phyloP scores from a whole-genome alignment of 352 stramenopile species.

The Thalassiosira hispida region DNA sequence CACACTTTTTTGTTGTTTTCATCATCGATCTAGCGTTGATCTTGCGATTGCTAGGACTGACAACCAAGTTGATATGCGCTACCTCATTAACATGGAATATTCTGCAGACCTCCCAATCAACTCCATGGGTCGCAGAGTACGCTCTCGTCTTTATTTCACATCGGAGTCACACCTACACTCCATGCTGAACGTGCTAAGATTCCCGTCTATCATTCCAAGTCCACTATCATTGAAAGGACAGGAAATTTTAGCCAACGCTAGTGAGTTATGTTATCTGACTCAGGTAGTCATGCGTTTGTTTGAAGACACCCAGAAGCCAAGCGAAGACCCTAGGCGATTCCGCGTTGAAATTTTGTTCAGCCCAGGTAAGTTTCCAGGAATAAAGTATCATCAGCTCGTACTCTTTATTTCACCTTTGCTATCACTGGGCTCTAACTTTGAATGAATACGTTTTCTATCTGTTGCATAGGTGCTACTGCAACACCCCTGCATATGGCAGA shows the following conservation, averaged over 20 bases:
- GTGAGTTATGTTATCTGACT: slow-evolving; percentile 97
- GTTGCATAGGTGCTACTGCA: slow-evolving; percentile 81
- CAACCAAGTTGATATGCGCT: slow-evolving; percentile 87
- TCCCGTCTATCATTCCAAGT: slow-evolving; percentile 55
- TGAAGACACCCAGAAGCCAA: slow-evolving; percentile 89
- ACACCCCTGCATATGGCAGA: slow-evolving; percentile 71
- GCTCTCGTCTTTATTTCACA: slow-evolving; percentile 99
- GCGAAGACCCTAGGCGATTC: slow-evolving; percentile 83
- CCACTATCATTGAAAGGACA: slow-evolving; percentile 67
- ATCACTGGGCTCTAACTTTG: no score
- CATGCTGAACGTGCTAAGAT: slow-evolving; percentile 96
- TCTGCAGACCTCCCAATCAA: slow-evolving; percentile 95
- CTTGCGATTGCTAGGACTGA: slow-evolving; percentile 84
- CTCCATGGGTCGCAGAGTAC: slow-evolving; percentile 94
- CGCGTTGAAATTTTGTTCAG: slow-evolving; percentile 81
- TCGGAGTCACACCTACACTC: slow-evolving; percentile 97
- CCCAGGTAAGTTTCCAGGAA: slow-evolving; percentile 39
- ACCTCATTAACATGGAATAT: slow-evolving; percentile 90
- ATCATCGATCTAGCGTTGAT: slow-evolving; percentile 63
- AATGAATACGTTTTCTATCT: no score
- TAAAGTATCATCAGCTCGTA: not conserved
- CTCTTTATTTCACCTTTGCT: not conserved
- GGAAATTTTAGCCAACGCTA: slow-evolving; percentile 85
- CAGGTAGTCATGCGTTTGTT: slow-evolving; percentile 99
- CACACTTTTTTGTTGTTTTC: slow-evolving; percentile 11